Percentiles rank a stretch among this genome's conserved stretches.
Evolutionary conservation across 352 stramenopile genomes (phyloP).

Genomic region (Phytophthora cryptogea): DNA sequence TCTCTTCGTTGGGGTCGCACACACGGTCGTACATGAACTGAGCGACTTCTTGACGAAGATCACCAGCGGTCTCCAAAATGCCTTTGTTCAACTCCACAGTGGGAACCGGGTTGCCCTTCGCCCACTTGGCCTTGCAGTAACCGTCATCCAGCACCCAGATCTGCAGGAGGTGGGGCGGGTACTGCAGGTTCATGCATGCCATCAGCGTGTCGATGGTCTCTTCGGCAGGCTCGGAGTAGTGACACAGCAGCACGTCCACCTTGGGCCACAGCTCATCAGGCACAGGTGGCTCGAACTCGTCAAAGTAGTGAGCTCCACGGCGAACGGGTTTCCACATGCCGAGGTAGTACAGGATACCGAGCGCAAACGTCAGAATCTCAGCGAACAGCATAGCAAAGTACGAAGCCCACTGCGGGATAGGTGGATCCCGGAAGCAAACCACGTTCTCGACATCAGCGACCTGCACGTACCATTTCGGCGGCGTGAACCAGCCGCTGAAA

Average conservation of each 20-base stretch:
- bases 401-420: slow-evolving; percentile 80
- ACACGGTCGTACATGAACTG: slow-evolving; percentile 89
- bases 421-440: slow-evolving; percentile 75
- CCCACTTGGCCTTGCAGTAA: slow-evolving; percentile 86
- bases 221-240: slow-evolving; percentile 87
- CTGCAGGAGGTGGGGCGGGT: slow-evolving; percentile 82
- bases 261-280: slow-evolving; percentile 85
- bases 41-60: slow-evolving; percentile 78
- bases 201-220: slow-evolving; percentile 87
- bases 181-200: slow-evolving; percentile 89
- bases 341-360: slow-evolving; percentile 85
- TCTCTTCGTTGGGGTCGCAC: slow-evolving; percentile 82
- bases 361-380: slow-evolving; percentile 69
- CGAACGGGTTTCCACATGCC: slow-evolving; percentile 90
- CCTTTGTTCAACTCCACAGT: slow-evolving; percentile 81
- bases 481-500: slow-evolving; percentile 71
- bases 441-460: slow-evolving; percentile 71
- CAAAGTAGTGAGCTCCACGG: slow-evolving; percentile 86
- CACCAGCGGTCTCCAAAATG: slow-evolving; percentile 78
- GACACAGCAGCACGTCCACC: slow-evolving; percentile 82
- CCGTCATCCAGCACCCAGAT: slow-evolving; percentile 87
- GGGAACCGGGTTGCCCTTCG: slow-evolving; percentile 73
- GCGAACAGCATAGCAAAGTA: slow-evolving; percentile 80
- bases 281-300: slow-evolving; percentile 83
- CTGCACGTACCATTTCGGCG: slow-evolving; percentile 74